Conservation (phyloP, 2,329 filamentous ascomycete genomes). For the Verruconis gallopava region DNA sequence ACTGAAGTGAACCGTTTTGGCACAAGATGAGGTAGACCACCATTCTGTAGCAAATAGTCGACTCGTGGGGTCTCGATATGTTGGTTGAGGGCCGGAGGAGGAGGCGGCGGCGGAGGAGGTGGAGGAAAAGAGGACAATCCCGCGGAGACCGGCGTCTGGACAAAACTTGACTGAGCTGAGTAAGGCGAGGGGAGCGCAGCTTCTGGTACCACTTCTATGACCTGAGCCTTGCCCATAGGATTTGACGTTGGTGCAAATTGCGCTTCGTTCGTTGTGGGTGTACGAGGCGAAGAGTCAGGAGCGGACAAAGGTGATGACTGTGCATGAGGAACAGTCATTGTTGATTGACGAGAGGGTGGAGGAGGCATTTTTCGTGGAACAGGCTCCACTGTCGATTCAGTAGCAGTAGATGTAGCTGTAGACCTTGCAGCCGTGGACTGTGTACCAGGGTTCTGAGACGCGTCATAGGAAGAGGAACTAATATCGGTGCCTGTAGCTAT, state of each 20-base stretch:
- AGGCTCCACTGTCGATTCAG: conserved; percentile 29
- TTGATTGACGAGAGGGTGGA: conserved; percentile 17
- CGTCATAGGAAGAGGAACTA: background rate
- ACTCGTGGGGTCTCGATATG: conserved; percentile 64
- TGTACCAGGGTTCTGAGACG: conserved; percentile 3
- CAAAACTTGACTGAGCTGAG: conserved; percentile 2
- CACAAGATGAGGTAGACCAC: conserved; percentile 59
- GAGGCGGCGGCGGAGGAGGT: conserved; percentile 50
- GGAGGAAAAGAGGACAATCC: no score
- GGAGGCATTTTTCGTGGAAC: conserved; percentile 30
- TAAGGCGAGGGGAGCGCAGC: conserved; percentile 5
- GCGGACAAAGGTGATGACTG: conserved; percentile 28
- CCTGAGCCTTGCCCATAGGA: conserved; percentile 25
- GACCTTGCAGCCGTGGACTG: conserved; percentile 19
- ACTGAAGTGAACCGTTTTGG: conserved; percentile 60
- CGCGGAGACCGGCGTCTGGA: background rate
- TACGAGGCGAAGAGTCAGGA: conserved; percentile 33
- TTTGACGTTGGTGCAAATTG: conserved; percentile 22
- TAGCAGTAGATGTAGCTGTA: conserved; percentile 27
- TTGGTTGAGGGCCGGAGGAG: conserved; percentile 55
- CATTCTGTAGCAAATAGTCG: conserved; percentile 84
- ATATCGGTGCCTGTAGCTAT: conserved; percentile 1
- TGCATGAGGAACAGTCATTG: conserved; percentile 20
- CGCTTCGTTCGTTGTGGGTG: conserved; percentile 28
- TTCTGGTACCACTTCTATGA: conserved; percentile 30